These are phyloP conservation scores for Pezicula neosporulosa DNA, from an alignment of 2,329 filamentous ascomycete genomes.

Conservation along the genomic window DNA sequence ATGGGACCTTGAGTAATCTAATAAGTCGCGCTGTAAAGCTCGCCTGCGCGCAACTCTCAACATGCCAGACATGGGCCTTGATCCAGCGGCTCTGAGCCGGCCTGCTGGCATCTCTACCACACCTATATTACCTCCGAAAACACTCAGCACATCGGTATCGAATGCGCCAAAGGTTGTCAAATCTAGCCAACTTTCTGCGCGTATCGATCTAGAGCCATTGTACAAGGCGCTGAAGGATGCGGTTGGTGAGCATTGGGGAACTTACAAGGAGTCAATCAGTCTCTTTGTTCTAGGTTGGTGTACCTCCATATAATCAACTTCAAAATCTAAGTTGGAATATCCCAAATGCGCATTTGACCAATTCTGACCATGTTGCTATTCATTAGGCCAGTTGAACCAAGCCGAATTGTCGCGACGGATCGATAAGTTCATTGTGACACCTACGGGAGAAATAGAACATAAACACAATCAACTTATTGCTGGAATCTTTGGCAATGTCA, in stretches of 20 bases:
- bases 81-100: slow-evolving; percentile 65
- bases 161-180: slow-evolving; percentile 45
- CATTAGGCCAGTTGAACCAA: slow-evolving; percentile 59
- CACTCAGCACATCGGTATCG: slow-evolving; percentile 50
- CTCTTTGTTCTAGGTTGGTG: slow-evolving; percentile 60
- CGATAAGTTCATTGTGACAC: slow-evolving; percentile 55
- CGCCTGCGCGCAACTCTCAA: slow-evolving; percentile 21
- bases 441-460: slow-evolving; percentile 52
- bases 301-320: slow-evolving; percentile 6
- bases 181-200: slow-evolving; percentile 59
- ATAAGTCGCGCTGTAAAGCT: slow-evolving; percentile 22
- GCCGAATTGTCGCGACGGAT: slow-evolving; percentile 55
- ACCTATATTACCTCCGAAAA: slow-evolving; percentile 54
- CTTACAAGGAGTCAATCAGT: slow-evolving; percentile 60
- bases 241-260: slow-evolving; percentile 61
- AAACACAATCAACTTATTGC: slow-evolving; percentile 66
- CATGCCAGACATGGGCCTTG: slow-evolving; percentile 70
- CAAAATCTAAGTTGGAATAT: not conserved
- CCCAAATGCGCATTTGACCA: not conserved
- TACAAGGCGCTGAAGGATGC: slow-evolving; percentile 59
- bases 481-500: slow-evolving; percentile 66
- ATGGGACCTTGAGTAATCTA: slow-evolving; percentile 22
- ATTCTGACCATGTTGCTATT: slow-evolving; percentile 25
- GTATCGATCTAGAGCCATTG: slow-evolving; percentile 64
- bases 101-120: slow-evolving; percentile 55